Evolutionary conservation across 2,329 filamentous ascomycete species (phyloP), one percentile per base, ranked within the genome.

Genomic region (Orbilia ellipsospora): DNA sequence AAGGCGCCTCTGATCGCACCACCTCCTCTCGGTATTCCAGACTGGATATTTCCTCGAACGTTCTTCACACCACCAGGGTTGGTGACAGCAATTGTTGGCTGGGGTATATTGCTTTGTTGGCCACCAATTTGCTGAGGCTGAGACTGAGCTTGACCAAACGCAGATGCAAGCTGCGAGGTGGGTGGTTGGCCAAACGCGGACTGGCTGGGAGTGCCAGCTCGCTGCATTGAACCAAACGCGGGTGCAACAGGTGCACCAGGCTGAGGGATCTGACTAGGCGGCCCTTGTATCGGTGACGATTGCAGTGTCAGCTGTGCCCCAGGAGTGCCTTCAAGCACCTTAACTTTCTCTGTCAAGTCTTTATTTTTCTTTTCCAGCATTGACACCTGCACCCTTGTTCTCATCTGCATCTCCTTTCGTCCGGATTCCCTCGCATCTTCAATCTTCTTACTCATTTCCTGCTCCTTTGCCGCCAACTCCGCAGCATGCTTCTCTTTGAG

Each of bases 291-390:
- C 50, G 63, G 74, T 8, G 68, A 63, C 2, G 72, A 57, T 60
- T 73, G 70, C 15, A 69, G 52, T 16, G 63, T 66, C 15, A 74
- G 70, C 56, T 76, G 72, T 20, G 67, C 66, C 2, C 67, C 61
- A 44, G 70, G 56, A 13, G 26, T 55, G 2, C 65, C 75, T 69
- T 79, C 77, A 23, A 77, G 66, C 6, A 61, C 52, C 52, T 78
- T 80, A 18, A 80, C 62, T 51, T 78, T 79, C 50, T 79, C 79
- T 23, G 78, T 77, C 6, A 80, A 45, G 16, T 70, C 73, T 57
- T 80, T 80, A 57, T 80, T 80, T 56, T 79, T 80, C 62, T 79
- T 80, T 65, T 80, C 79, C 2, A 80, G 77, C 79, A 80, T 80
- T 18, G 78, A 80, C 15, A 80, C 60, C 55, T 80, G 79, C 48